Conservation (phyloP, 441 rosid genomes). For the Corymbia calophylla region DNA sequence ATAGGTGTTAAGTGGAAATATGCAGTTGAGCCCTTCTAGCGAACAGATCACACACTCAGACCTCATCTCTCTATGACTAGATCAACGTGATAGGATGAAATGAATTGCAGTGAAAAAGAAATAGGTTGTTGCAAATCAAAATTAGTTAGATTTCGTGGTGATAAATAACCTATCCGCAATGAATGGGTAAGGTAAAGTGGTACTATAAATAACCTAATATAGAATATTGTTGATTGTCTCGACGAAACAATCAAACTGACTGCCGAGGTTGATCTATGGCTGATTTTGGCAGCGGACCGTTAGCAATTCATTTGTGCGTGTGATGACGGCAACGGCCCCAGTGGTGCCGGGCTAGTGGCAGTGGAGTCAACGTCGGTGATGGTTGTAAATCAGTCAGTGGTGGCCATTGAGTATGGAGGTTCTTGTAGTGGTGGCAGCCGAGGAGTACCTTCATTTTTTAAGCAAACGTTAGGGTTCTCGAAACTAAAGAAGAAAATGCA, state of each 20-base stretch:
- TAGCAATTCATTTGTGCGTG: neutral
- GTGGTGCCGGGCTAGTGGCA: neutral
- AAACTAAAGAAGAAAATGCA: neutral
- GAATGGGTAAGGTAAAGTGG: too few relatives aligned
- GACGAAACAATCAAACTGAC: neutral
- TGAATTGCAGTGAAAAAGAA: too few relatives aligned
- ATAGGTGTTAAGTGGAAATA: too few relatives aligned
- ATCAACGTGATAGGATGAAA: too few relatives aligned
- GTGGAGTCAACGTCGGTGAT: neutral
- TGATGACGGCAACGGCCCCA: neutral
- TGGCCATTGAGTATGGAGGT: neutral
- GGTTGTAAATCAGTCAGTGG: neutral
- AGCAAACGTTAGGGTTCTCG: neutral
- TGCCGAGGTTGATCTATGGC: neutral
- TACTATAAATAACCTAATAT: too few relatives aligned
- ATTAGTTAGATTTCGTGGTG: too few relatives aligned
- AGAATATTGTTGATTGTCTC: neutral
- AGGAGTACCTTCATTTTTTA: neutral
- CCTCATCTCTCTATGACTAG: too few relatives aligned
- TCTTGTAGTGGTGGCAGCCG: neutral
- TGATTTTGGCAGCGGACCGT: neutral
- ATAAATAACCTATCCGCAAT: too few relatives aligned
- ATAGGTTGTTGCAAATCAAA: too few relatives aligned
- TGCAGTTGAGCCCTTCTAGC: too few relatives aligned
- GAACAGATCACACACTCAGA: too few relatives aligned